phyloP scores from a whole-genome alignment of 495 filamentous ascomycete genomes.

The Podospora pseudocomata region DNA sequence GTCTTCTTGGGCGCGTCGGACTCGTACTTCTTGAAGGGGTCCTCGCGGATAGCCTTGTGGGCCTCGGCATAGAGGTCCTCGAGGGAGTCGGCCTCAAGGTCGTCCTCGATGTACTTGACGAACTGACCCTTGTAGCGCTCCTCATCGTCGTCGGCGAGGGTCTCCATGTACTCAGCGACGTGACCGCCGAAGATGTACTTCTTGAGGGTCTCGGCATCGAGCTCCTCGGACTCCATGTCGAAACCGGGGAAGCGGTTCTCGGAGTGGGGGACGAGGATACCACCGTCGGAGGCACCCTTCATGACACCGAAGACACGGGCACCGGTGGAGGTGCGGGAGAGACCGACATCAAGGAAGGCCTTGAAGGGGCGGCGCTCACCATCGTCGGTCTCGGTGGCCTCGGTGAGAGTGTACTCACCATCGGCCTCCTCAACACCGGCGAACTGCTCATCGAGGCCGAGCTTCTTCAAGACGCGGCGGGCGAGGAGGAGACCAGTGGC shows the following conservation, averaged over 20 bases:
- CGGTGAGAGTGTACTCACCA: slow-evolving; percentile 91
- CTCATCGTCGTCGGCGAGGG: slow-evolving; percentile 98
- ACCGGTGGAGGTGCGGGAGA: slow-evolving; percentile 93
- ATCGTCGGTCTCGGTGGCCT: slow-evolving; percentile 78
- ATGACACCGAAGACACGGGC: slow-evolving; percentile 98
- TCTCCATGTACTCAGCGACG: slow-evolving; percentile 99
- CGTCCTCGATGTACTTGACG: slow-evolving; percentile 93
- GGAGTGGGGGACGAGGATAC: slow-evolving; percentile 94
- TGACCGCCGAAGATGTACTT: slow-evolving; percentile 99
- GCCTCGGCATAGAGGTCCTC: slow-evolving; percentile 96
- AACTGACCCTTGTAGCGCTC: slow-evolving; percentile 99
- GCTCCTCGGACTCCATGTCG: slow-evolving; percentile 94
- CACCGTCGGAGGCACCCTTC: slow-evolving; percentile 99
- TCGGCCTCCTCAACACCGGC: slow-evolving; percentile 88
- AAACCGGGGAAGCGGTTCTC: slow-evolving; percentile 98
- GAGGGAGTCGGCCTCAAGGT: slow-evolving; percentile 90
- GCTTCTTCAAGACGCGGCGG: slow-evolving; percentile 94
- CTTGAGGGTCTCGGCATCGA: slow-evolving; percentile 92
- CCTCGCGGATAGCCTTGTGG: slow-evolving; percentile 94
- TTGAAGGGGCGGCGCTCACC: slow-evolving; percentile 97
- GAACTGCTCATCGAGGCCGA: slow-evolving; percentile 88
- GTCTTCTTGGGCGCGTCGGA: slow-evolving; percentile 75
- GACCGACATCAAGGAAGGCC: slow-evolving; percentile 95
- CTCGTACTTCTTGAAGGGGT: slow-evolving; percentile 93
- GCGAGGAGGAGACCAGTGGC: slow-evolving; percentile 93